These are phyloP conservation scores for Aspergillus fructus DNA, from an alignment of 2,329 filamentous ascomycete species.

Conservation along the genomic window DNA sequence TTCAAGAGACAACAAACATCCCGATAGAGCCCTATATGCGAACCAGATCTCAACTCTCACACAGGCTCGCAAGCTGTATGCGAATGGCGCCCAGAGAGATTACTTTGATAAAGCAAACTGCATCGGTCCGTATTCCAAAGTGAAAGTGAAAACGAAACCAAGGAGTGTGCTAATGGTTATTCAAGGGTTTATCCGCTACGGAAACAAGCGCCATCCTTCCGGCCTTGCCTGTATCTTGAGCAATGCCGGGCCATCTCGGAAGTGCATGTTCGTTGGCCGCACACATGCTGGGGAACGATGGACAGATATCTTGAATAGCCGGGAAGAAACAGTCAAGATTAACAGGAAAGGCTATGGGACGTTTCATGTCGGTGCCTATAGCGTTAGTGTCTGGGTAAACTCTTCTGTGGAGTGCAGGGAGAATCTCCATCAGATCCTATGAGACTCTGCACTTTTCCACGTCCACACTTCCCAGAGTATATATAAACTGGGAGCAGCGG, in stretches of 20 bases:
- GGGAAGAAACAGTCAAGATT: constrained; percentile 56
- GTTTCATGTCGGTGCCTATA: constrained; percentile 56
- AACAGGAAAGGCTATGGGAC: constrained; percentile 58
- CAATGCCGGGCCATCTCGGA: constrained; percentile 49
- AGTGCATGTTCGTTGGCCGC: constrained; percentile 63
- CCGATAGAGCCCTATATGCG: constrained; percentile 50
- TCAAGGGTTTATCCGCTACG: constrained; percentile 52
- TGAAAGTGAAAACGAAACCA: background rate
- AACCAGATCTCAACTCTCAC: constrained; percentile 59
- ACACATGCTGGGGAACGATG: constrained; percentile 60
- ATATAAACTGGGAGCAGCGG: too few relatives aligned
- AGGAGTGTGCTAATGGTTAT: background rate
- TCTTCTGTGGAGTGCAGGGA: constrained; percentile 53
- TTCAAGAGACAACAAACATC: constrained; percentile 44
- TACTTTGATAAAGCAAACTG: constrained; percentile 63
- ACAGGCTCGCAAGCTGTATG: constrained; percentile 63
- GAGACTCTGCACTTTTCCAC: constrained; percentile 20
- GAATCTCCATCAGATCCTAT: constrained; percentile 44
- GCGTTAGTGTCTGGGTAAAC: constrained; percentile 63
- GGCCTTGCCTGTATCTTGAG: constrained; percentile 60
- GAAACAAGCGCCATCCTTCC: constrained; percentile 49
- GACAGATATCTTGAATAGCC: constrained; percentile 62
- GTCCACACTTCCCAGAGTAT: too few relatives aligned
- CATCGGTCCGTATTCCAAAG: constrained; percentile 46
- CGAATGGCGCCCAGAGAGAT: constrained; percentile 64